Percentiles rank a stretch among this genome's conserved stretches.
Evolutionary conservation across 1,139 yeast genomes (phyloP).

Genomic region (Arxiozyma bovina): DNA sequence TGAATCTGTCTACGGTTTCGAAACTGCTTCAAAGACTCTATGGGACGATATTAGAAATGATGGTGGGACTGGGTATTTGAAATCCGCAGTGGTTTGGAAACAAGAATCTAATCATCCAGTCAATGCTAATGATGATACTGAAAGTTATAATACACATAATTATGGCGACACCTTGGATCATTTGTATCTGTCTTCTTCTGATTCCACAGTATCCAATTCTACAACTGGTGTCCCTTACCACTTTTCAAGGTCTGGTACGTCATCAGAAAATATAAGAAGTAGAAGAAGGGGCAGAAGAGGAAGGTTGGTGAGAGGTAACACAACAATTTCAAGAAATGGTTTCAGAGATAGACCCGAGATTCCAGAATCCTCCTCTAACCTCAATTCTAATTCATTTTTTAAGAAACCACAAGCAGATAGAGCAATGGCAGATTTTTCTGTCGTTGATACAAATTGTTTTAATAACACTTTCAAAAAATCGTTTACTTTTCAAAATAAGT

Average conservation of each 20-base stretch:
- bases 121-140: not conserved
- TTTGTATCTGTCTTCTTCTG: not conserved
- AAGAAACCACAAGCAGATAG: not conserved
- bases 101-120: constrained; percentile 13
- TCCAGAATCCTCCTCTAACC: not conserved
- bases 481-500: not conserved
- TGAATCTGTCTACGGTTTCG: constrained; percentile 13
- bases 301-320: not conserved
- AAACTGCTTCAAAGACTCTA: constrained; percentile 6
- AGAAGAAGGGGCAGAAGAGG: not conserved
- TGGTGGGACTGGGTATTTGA: constrained; percentile 16
- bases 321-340: not conserved
- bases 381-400: not conserved
- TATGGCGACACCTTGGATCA: not conserved
- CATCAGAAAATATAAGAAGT: not conserved
- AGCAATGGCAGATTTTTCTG: not conserved
- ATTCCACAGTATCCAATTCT: not conserved
- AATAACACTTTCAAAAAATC: not conserved
- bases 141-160: no score
- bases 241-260: not conserved
- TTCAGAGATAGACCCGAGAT: not conserved
- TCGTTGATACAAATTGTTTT: not conserved
- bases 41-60: constrained; percentile 15
- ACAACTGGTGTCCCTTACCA: no score
- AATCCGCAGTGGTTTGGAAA: constrained; percentile 21